Evolutionary conservation across 257 asterid species (phyloP).

Genomic region (Parsonsia alboflavescens): DNA sequence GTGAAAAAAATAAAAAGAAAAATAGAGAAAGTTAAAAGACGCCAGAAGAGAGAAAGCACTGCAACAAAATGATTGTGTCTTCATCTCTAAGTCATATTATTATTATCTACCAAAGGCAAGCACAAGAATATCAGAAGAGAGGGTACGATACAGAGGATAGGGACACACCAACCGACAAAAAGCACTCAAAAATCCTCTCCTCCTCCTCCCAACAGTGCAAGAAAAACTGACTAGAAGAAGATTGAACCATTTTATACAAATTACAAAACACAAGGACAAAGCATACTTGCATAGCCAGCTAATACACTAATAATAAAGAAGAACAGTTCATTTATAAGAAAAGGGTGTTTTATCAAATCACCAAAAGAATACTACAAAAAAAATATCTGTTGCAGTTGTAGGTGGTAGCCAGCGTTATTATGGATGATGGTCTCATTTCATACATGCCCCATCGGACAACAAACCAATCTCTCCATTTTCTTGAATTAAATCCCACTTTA

Average conservation of each 20-base stretch:
- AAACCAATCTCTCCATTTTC: not conserved
- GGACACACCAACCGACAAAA: not conserved
- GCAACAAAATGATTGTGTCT: too few species aligned
- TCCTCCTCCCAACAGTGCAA: not conserved
- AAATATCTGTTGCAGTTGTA: constrained; percentile 1
- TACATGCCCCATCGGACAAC: constrained; percentile 4
- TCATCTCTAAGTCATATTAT: too few species aligned
- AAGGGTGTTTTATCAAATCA: not conserved
- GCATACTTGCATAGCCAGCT: constrained; percentile 20
- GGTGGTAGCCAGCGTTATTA: constrained; percentile 17
- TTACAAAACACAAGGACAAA: constrained; percentile 4
- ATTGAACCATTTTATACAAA: not conserved
- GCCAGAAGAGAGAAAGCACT: too few species aligned
- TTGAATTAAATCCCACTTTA: constrained; percentile 15
- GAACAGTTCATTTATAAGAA: not conserved
- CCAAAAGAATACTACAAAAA: constrained; percentile 1
- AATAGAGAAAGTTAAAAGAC: too few species aligned
- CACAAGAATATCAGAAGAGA: too few species aligned
- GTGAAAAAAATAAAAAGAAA: too few species aligned
- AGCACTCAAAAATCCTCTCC: too few species aligned
- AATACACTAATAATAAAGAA: constrained; percentile 8
- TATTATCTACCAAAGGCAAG: too few species aligned
- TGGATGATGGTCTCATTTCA: not conserved
- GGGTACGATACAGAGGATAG: too few species aligned
- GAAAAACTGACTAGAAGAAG: not conserved